A percentile compares a stretch with the other conserved stretches of the same genome.
phyloP scores from a whole-genome alignment of 495 filamentous ascomycete species.

The Tuber umbilicatum region DNA sequence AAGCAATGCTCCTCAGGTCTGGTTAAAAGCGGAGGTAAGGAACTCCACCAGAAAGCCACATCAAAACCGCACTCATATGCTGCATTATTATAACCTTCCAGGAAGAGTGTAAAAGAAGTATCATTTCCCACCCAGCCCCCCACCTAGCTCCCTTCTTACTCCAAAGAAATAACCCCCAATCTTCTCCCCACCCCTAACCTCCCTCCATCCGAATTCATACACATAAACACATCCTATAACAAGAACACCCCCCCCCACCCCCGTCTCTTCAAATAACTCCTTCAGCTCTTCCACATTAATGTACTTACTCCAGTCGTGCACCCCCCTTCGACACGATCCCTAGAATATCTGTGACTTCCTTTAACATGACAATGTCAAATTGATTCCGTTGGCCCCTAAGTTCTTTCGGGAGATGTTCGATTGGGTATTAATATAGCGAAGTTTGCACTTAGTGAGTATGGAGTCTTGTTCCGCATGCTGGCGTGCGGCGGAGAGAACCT shows the following conservation, averaged over 20 bases:
- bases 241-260: slow-evolving; percentile 52
- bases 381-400: slow-evolving; percentile 1
- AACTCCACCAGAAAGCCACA: not conserved
- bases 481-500: slow-evolving; percentile 69
- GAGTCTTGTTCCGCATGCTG: slow-evolving; percentile 68
- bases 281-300: slow-evolving; percentile 77
- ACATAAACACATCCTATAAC: slow-evolving; percentile 86
- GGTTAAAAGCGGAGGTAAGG: not conserved
- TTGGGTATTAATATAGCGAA: slow-evolving; percentile 61
- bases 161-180: slow-evolving; percentile 97
- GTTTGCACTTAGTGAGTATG: slow-evolving; percentile 48
- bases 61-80: not conserved
- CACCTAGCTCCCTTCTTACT: slow-evolving; percentile 56
- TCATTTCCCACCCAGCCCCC: not conserved
- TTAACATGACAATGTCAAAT: slow-evolving; percentile 56
- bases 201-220: slow-evolving; percentile 84
- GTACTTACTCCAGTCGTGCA: slow-evolving; percentile 94
- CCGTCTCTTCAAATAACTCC: slow-evolving; percentile 47
- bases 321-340: slow-evolving; percentile 81
- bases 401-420: slow-evolving; percentile 22
- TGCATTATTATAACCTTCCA: not conserved
- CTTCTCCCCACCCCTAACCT: slow-evolving; percentile 71
- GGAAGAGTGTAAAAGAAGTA: not conserved
- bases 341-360: slow-evolving; percentile 86
- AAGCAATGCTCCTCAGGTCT: not conserved